A percentile compares a stretch with the other conserved stretches of the same genome.
Conservation (phyloP, 495 filamentous ascomycete genomes). For the Penicillium paxilli region DNA sequence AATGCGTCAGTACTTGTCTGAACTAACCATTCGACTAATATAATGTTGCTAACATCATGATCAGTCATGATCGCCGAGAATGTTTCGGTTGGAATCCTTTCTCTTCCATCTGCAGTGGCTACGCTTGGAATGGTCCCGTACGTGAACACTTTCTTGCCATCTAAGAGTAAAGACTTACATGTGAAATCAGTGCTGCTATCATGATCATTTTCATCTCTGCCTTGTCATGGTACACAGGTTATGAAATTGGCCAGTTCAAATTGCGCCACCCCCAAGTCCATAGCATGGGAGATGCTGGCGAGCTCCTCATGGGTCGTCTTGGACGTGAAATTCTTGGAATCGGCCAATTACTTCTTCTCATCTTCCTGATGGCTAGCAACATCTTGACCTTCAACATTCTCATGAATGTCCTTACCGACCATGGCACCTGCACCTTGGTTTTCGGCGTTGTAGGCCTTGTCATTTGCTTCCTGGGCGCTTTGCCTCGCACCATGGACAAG, state of each 20-base stretch:
- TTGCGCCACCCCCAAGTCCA: constrained; percentile 50
- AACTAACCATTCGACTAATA: neutral
- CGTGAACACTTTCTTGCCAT: neutral
- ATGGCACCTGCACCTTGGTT: constrained; percentile 65
- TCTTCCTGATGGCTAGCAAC: constrained; percentile 75
- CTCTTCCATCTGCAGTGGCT: constrained; percentile 63
- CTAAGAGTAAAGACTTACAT: constrained; percentile 1
- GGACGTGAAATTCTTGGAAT: constrained; percentile 63
- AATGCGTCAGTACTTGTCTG: constrained; percentile 30
- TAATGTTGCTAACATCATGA: neutral
- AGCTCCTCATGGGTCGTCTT: constrained; percentile 61
- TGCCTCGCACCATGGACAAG: constrained; percentile 64
- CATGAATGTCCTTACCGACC: constrained; percentile 61
- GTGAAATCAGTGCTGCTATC: constrained; percentile 39
- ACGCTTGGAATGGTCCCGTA: constrained; percentile 60
- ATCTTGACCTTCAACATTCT: constrained; percentile 67
- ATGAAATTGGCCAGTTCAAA: constrained; percentile 38
- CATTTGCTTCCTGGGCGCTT: constrained; percentile 60
- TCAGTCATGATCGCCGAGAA: constrained; percentile 66
- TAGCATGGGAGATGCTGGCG: constrained; percentile 70
- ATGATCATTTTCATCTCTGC: constrained; percentile 61
- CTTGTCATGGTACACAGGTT: constrained; percentile 56
- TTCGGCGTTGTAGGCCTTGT: constrained; percentile 65
- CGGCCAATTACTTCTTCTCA: constrained; percentile 63
- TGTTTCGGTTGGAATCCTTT: constrained; percentile 65